A percentile compares a stretch with the other conserved stretches of the same genome.
Evolutionary conservation across 2,329 filamentous ascomycete species (phyloP).

Genomic region (Fusarium praegraminearum): DNA sequence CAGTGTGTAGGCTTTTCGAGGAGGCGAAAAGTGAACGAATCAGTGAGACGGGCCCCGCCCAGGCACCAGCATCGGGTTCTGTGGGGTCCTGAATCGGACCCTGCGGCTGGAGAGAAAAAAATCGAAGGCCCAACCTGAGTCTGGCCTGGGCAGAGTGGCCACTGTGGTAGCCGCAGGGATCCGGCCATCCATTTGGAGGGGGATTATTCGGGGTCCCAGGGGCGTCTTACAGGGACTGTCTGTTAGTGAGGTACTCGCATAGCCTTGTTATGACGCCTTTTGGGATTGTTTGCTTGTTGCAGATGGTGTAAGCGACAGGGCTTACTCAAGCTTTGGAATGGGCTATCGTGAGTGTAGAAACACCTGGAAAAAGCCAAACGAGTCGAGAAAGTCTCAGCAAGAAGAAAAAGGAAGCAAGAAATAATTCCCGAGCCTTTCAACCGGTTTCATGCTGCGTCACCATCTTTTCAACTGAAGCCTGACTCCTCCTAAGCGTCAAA

Average conservation of each 20-base stretch:
- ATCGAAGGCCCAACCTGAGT: constrained; percentile 25
- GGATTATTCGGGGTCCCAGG: constrained; percentile 11
- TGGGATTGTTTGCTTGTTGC: background rate
- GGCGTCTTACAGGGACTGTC: constrained; percentile 19
- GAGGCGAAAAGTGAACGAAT: constrained; percentile 36
- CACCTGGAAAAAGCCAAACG: constrained; percentile 18
- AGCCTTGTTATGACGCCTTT: constrained; percentile 39
- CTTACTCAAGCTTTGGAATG: constrained; percentile 16
- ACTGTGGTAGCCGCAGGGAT: constrained; percentile 27
- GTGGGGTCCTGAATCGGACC: constrained; percentile 43
- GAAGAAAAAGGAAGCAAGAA: background rate
- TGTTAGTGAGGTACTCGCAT: constrained; percentile 45
- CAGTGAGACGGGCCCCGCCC: constrained; percentile 21
- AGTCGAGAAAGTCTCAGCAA: background rate
- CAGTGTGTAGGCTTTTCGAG: constrained; percentile 2
- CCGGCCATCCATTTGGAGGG: constrained; percentile 10
- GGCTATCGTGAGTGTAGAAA: constrained; percentile 20
- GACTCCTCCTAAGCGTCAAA: constrained; percentile 15
- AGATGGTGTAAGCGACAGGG: constrained; percentile 26
- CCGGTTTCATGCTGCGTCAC: constrained; percentile 11
- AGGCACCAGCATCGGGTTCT: constrained; percentile 10
- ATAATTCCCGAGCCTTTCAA: background rate
- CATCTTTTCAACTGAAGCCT: constrained; percentile 11
- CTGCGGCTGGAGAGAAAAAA: constrained; percentile 47
- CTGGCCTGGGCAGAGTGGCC: constrained; percentile 20